Evolutionary conservation across 768 basidiomycete species (phyloP), one percentile per base, ranked within the genome.

Genomic region (Leucocoprinus leucothites): DNA sequence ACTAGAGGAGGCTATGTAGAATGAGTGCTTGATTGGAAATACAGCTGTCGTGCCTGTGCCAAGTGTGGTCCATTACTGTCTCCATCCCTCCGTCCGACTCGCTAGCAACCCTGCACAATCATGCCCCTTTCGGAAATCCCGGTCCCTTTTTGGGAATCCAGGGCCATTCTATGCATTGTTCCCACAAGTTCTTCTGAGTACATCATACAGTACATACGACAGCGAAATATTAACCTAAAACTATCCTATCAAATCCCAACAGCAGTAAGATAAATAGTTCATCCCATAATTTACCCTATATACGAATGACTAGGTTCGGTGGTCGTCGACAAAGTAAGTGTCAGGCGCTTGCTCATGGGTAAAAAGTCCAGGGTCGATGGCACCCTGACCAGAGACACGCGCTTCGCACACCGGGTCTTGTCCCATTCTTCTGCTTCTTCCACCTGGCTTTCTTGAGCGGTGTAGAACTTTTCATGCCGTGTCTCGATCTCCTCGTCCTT

Each of bases 401-500:
- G 86, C 61, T 91, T 88, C 13, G 89, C 91, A 34, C 86, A 87
- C 46, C 86, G 84, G 1, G 92, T 94, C 67, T 85, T 85, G 69
- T 90, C 76, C 92, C 92, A 94, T 49, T 87, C 86, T 66, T 93
- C 91, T n/a, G 92, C 91, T 67, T 86, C 78, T 66, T 92, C 89
- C 43, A 80, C 78, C 24, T 67, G 66, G 19, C 64, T 71, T 63
- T 85, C 83, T 16, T 67, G 67, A 26, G 72, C 74, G 21, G 74
- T 75, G 59, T 71, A 74, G 61, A 74, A 75, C 48, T 70, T 76
- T 60, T 83, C 80, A 54, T 78, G 81, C 11, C 65, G 36, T 14
- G 19, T 9, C 5, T 47, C 25, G 16, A 36, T 25, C 19, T 49
- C 42, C 25, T 58, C 57, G 28, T 9, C 26, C 36, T 25, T 56